phyloP scores from a whole-genome alignment of 768 basidiomycete species.

The Amanita rimosa region DNA sequence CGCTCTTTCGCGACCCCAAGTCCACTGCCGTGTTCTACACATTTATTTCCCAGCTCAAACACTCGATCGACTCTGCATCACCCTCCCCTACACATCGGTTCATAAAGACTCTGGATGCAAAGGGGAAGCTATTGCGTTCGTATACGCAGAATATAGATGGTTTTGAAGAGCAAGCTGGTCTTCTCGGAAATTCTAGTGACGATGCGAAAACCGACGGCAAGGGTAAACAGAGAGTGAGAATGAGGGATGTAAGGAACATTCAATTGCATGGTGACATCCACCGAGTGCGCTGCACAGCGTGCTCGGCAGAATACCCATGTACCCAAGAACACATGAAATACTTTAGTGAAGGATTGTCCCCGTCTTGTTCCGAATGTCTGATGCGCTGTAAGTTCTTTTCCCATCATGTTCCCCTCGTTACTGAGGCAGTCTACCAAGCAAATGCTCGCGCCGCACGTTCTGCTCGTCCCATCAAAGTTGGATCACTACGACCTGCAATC shows the following conservation, averaged over 20 bases:
- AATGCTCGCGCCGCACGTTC: conserved; percentile 73
- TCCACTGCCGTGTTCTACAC: conserved; percentile 90
- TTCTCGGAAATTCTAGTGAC: conserved; percentile 54
- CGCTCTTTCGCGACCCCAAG: conserved; percentile 75
- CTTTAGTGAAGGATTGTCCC: conserved; percentile 64
- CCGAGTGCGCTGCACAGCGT: conserved; percentile 78
- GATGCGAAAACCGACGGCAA: conserved; percentile 41
- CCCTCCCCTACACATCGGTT: conserved; percentile 87
- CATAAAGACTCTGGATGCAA: conserved; percentile 72
- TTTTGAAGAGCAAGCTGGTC: conserved; percentile 71
- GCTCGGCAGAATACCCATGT: conserved; percentile 72
- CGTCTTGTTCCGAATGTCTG: conserved; percentile 80
- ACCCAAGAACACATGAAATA: conserved; percentile 44
- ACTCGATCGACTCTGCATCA: conserved; percentile 64
- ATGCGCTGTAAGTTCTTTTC: conserved; percentile 55
- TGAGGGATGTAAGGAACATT: conserved; percentile 74
- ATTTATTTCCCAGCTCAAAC: conserved; percentile 87
- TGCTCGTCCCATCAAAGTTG: conserved; percentile 68
- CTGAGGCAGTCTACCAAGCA: conserved; percentile 25
- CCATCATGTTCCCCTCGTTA: background rate
- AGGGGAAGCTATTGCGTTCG: conserved; percentile 75
- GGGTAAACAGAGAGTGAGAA: conserved; percentile 56
- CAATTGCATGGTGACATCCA: conserved; percentile 94
- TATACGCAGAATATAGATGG: conserved; percentile 99
- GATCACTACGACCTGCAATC: conserved; percentile 85